A percentile compares a stretch with the other conserved stretches of the same genome.
phyloP scores from a whole-genome alignment of 805 yeast species.

The Komagataella pastoris region DNA sequence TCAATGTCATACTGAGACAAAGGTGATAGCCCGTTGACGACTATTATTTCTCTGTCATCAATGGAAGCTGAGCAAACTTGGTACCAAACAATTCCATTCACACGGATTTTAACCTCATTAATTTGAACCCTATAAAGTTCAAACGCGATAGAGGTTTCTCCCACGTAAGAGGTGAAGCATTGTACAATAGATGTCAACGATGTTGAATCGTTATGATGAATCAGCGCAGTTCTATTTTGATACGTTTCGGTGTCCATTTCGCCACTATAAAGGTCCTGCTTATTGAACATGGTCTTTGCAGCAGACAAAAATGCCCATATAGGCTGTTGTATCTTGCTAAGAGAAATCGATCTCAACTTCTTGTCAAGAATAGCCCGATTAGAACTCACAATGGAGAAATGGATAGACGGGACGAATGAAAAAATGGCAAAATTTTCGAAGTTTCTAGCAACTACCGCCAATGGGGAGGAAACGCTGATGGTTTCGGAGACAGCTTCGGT shows the following conservation, averaged over 20 bases:
- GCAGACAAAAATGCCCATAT: constrained; percentile 41
- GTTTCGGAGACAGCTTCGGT: not conserved
- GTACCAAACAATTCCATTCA: constrained; percentile 60
- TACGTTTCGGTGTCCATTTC: constrained; percentile 10
- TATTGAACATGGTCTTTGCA: constrained; percentile 30
- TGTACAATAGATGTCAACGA: constrained; percentile 13
- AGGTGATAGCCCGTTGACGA: constrained; percentile 54
- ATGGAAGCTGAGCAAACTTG: constrained; percentile 41
- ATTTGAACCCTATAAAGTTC: constrained; percentile 30
- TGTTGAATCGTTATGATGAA: constrained; percentile 7
- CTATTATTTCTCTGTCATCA: constrained; percentile 34
- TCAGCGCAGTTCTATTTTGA: constrained; percentile 5
- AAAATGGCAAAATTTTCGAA: constrained; percentile 22
- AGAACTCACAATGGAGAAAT: constrained; percentile 2
- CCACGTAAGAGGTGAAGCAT: constrained; percentile 33
- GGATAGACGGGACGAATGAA: constrained; percentile 12
- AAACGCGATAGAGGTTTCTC: constrained; percentile 37
- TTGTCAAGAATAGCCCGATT: constrained; percentile 1
- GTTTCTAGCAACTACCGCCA: constrained; percentile 22
- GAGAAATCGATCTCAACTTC: constrained; percentile 9
- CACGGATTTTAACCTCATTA: constrained; percentile 30
- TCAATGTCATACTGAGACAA: constrained; percentile 50
- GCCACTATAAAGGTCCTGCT: constrained; percentile 31
- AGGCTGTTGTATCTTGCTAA: constrained; percentile 25
- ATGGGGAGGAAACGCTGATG: constrained; percentile 19